Percentiles rank a stretch among this genome's conserved stretches.
Conservation (phyloP, 192 early-diverging fungal species). For the Coemansia guatemalensis region DNA sequence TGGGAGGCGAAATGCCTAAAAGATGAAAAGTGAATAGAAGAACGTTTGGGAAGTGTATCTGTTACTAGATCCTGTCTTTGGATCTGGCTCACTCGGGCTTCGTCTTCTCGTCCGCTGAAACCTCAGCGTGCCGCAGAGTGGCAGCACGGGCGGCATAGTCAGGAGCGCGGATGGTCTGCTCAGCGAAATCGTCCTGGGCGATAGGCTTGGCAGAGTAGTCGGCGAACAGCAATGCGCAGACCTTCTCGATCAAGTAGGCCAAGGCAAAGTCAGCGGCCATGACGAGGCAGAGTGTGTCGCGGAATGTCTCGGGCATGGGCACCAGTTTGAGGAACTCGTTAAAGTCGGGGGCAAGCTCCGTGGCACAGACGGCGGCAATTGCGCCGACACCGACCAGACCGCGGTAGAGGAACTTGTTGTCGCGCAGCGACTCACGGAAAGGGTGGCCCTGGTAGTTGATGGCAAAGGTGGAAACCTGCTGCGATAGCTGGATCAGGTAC, state of each 20-base stretch:
- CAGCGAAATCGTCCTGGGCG: constrained; percentile 27
- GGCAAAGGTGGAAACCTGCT: constrained; percentile 99
- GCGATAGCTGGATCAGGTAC: constrained; percentile 93
- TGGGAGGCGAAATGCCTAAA: too few species aligned
- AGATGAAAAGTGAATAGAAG: constrained; percentile 3
- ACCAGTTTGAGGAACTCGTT: constrained; percentile 92
- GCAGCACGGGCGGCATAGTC: constrained; percentile 28
- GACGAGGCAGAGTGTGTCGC: constrained; percentile 70
- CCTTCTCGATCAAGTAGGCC: constrained; percentile 78
- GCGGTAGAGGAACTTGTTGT: constrained; percentile 93
- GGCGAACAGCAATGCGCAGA: constrained; percentile 76
- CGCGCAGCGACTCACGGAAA: constrained; percentile 90
- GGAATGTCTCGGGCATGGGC: constrained; percentile 84
- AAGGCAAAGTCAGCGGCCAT: constrained; percentile 90
- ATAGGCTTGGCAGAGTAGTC: constrained; percentile 89
- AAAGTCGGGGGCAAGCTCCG: constrained; percentile 83
- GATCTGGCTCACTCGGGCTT: too few species aligned
- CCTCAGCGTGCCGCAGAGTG: not conserved
- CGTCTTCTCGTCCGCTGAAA: too few species aligned
- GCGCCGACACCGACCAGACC: constrained; percentile 79
- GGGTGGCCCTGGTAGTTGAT: constrained; percentile 99
- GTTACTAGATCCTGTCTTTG: too few species aligned
- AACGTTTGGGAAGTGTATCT: too few species aligned
- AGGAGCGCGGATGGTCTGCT: constrained; percentile 35
- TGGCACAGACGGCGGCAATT: constrained; percentile 85